phyloP scores from a whole-genome alignment of 2,329 filamentous ascomycete genomes.

The Dactylellina drechsleri region DNA sequence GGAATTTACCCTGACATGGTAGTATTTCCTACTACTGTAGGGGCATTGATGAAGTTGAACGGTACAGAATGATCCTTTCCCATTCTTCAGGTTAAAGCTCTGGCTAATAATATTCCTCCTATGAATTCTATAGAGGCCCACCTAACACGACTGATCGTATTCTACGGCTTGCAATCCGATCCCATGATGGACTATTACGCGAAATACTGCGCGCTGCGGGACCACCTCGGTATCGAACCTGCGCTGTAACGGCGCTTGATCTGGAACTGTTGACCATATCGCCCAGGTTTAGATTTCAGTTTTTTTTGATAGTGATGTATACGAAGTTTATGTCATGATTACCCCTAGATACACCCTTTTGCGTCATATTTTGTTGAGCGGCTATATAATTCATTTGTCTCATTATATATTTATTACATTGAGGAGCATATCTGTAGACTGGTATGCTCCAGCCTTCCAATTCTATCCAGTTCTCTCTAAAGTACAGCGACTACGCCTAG shows the following conservation, averaged over 20 bases:
- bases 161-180: slow-evolving; percentile 48
- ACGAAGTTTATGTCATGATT: slow-evolving; percentile 12
- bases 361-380: slow-evolving; percentile 15
- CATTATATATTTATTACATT: slow-evolving; percentile 12
- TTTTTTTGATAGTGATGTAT: slow-evolving; percentile 2
- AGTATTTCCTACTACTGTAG: slow-evolving; percentile 47
- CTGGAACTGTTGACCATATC: background rate
- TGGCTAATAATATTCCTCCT: background rate
- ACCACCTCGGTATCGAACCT: slow-evolving; percentile 52
- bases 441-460: background rate
- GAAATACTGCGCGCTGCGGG: slow-evolving; percentile 52
- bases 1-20: slow-evolving; percentile 47
- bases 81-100: background rate
- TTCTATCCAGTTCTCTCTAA: background rate
- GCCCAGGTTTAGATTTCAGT: background rate
- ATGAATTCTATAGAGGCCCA: slow-evolving; percentile 26
- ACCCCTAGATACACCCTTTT: slow-evolving; percentile 31
- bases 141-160: slow-evolving; percentile 47
- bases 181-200: slow-evolving; percentile 51
- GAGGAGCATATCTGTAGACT: too few species aligned
- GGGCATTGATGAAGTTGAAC: slow-evolving; percentile 53
- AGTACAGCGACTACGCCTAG: background rate
- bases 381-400: slow-evolving; percentile 14
- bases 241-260: background rate
- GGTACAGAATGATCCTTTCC: slow-evolving; percentile 8